Base-by-base conservation (phyloP, 495 filamentous ascomycete species). In the Neurospora sp. region DNA sequence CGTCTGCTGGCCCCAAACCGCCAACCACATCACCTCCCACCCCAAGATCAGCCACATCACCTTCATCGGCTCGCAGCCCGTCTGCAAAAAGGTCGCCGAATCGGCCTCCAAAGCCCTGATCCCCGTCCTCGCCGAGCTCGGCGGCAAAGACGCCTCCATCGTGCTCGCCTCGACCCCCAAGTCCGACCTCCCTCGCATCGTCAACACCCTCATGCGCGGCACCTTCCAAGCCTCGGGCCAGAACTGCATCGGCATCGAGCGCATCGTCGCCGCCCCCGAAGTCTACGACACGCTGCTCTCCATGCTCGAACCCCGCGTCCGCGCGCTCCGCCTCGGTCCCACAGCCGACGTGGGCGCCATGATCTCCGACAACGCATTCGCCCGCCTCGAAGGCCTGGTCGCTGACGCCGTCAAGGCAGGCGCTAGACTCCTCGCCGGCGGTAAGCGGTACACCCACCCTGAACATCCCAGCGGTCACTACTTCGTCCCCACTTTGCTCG, bases 191-290 rank as follows among this genome's bases (percentile, higher is more conserved):
- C 78, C 88, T 0, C 85, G 89, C 44, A 89, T 98, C 70, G 89
- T 89, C 38, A 92, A 93, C 39, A 91, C 94, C 74, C 87, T 98
- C 75, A 89, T 98, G 84, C 90, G 96, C 71, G 96, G 95, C 54
- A 91, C 92, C 40, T 99, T 98, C 85, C 95, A 98, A 81, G 93
- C 94, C 72, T 90, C 95, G n/a, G 96, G 96, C 2, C 96, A 99
- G 79, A 99, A 99, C 83, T 99, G 96, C 83, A 93, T 98, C 81
- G 96, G 96, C 74, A 93, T 97, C 73, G 96, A 99, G 83, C 92
- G 96, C 49, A 91, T 98, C 80, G 89, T 99, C 78, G 93, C 92
- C 69, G 86, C 91, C 12, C 92, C 93, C 1, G 83, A 84, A 23
- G 85, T 90, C 60, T 98, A 98, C 85, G 81, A 90, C 69, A 83